These are phyloP conservation scores for Amauroascus verrucosus DNA, from an alignment of 2,329 filamentous ascomycete species.

Conservation along the genomic window DNA sequence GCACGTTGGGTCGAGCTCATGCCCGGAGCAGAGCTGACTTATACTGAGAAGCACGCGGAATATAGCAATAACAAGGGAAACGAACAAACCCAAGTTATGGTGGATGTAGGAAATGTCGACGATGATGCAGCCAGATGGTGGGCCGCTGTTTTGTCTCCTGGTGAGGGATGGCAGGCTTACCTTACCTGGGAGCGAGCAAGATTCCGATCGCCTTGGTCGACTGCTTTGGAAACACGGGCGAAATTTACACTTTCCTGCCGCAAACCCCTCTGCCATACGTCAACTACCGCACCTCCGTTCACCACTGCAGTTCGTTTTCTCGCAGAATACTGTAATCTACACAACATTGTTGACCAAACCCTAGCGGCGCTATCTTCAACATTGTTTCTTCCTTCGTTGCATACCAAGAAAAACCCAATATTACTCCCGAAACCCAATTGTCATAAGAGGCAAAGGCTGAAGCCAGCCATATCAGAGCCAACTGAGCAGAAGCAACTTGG, in stretches of 20 bases:
- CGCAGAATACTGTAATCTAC: constrained; percentile 17
- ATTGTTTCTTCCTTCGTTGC: constrained; percentile 18
- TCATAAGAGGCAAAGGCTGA: background rate
- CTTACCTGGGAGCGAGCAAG: background rate
- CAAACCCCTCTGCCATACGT: background rate
- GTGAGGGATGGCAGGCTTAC: constrained; percentile 15
- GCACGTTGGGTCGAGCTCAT: constrained; percentile 12
- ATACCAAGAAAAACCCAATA: constrained; percentile 1
- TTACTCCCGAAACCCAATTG: background rate
- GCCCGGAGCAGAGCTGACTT: constrained; percentile 2
- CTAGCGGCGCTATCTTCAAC: constrained; percentile 20
- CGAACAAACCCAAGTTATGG: background rate
- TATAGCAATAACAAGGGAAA: background rate
- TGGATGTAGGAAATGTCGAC: constrained; percentile 12
- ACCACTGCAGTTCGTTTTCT: constrained; percentile 19
- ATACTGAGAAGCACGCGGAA: constrained; percentile 1
- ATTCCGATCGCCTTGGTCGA: constrained; percentile 12
- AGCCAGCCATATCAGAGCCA: background rate
- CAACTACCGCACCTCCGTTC: background rate
- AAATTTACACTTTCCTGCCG: constrained; percentile 1
- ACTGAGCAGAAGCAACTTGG: background rate
- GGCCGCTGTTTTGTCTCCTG: constrained; percentile 15
- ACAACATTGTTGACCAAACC: constrained; percentile 19
- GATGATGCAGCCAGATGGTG: constrained; percentile 14
- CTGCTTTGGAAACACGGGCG: background rate